Base-by-base conservation (phyloP, 2,329 filamentous ascomycete species). In the Alternaria consortialis region DNA sequence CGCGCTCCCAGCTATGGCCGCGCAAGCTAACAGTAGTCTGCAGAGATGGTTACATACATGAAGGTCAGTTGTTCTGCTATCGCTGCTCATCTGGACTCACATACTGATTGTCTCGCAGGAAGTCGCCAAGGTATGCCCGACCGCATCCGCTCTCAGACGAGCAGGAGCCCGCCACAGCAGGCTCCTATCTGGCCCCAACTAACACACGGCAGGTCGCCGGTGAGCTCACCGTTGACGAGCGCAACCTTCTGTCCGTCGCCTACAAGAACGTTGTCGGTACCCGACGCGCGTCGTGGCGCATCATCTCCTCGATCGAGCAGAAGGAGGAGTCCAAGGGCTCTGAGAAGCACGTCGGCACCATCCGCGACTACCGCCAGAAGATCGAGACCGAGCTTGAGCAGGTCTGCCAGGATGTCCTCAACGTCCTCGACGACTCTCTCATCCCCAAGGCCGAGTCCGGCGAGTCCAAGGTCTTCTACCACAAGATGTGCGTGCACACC, bases 231-330 rank as follows among this genome's bases (percentile, higher is more conserved):
- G 88, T 90, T 69, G 88, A 90, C 76, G 88, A 90, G 82, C 87
- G 88, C 79, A 98, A 98, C 86, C 91, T 99, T 70, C 90, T 99
- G 72, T 97, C 93, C 71, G 95, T 98, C 78, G 94, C 94, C 81
- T 99, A 99, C 91, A 99, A 99, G 92, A 99, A 99, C 85, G 95
- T 99, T 65, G 93, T 99, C 77, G 94, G 95, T 78, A 96, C 95
- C 80, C 91, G 94, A 83, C 94, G 95, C 89, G 94, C 94, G 80
- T 97, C 93, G 77, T 99, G 94, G 94, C 90, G 94, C 85, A 98
- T 99, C 84, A 96, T 99, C 85, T 96, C 94, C 80, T 98, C 95
- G 80, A 98, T 99, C 84, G 94, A 98, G 87, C 94, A 98, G 85
- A 98, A 98, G 90, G 94, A 98, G 87, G 94, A 98, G 86, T 95